Evolutionary conservation across 2,329 filamentous ascomycete species (phyloP).

Genomic region (Fonsecaea pugnacius): DNA sequence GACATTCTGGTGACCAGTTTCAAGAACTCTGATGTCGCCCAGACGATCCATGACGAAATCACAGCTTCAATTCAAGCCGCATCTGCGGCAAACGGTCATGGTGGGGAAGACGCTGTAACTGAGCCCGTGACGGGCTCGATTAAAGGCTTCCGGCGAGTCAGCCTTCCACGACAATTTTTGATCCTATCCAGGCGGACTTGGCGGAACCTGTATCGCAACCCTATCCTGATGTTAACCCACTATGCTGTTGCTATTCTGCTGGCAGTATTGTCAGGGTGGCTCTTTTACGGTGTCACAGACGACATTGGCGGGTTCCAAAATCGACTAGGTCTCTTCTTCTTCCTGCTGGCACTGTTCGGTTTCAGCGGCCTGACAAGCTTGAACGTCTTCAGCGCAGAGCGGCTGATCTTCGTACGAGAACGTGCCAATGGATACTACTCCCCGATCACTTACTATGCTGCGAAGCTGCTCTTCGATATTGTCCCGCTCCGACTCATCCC

Average conservation of each 20-base stretch:
- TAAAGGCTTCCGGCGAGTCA: slow-evolving; percentile 79
- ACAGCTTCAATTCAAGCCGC: slow-evolving; percentile 68
- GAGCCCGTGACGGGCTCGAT: slow-evolving; percentile 57
- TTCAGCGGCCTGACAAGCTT: slow-evolving; percentile 95
- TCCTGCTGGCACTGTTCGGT: slow-evolving; percentile 90
- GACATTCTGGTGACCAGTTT: slow-evolving; percentile 80
- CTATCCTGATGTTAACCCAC: slow-evolving; percentile 97
- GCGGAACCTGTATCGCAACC: slow-evolving; percentile 96
- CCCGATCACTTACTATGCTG: slow-evolving; percentile 88
- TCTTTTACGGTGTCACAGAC: slow-evolving; percentile 95
- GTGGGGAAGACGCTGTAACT: slow-evolving; percentile 57
- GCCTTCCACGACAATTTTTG: slow-evolving; percentile 78
- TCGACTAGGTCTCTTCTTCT: slow-evolving; percentile 94
- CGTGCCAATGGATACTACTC: slow-evolving; percentile 96
- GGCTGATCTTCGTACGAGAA: slow-evolving; percentile 88
- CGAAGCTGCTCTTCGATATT: slow-evolving; percentile 98
- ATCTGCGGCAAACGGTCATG: slow-evolving; percentile 68
- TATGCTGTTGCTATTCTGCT: slow-evolving; percentile 96
- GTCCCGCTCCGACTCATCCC: slow-evolving; percentile 91
- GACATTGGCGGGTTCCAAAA: slow-evolving; percentile 99
- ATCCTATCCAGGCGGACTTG: slow-evolving; percentile 91
- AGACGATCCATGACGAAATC: slow-evolving; percentile 77
- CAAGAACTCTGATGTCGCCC: slow-evolving; percentile 75
- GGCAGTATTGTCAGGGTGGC: slow-evolving; percentile 88
- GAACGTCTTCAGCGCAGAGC: slow-evolving; percentile 88